These are phyloP conservation scores for Rutidosis leptorrhynchoides DNA, from an alignment of 129 eudicot genomes.

Conservation along the genomic window DNA sequence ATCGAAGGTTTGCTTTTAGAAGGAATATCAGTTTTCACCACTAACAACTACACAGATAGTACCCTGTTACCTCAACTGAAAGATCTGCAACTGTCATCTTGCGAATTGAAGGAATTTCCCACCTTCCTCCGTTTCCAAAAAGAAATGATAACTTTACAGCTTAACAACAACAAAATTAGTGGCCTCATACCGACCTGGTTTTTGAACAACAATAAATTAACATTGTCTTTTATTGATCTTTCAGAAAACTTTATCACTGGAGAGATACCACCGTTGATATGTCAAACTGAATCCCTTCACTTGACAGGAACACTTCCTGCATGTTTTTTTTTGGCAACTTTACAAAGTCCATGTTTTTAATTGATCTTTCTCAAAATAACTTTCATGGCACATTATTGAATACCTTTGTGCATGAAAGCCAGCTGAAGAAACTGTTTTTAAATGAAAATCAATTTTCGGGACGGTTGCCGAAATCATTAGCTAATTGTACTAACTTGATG, in stretches of 20 bases:
- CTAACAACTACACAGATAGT: neutral
- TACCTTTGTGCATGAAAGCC: neutral
- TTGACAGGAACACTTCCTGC: constrained; percentile 3
- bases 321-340: constrained; percentile 20
- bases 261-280: constrained; percentile 6
- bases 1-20: neutral
- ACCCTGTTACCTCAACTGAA: neutral
- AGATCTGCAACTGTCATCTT: neutral
- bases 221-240: neutral
- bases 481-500: neutral
- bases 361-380: neutral
- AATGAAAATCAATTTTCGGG: constrained; percentile 11
- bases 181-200: neutral
- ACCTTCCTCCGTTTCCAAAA: neutral
- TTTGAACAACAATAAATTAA: neutral
- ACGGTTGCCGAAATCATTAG: neutral
- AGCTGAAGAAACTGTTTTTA: neutral
- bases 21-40: neutral
- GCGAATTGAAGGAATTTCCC: neutral
- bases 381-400: constrained; percentile 4
- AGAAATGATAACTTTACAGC: neutral
- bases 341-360: neutral
- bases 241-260: neutral
- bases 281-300: constrained; percentile 3
- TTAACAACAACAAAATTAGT: neutral